Base-by-base conservation (phyloP, 192 early-diverging fungal species). In the Coemansia sp. region DNA sequence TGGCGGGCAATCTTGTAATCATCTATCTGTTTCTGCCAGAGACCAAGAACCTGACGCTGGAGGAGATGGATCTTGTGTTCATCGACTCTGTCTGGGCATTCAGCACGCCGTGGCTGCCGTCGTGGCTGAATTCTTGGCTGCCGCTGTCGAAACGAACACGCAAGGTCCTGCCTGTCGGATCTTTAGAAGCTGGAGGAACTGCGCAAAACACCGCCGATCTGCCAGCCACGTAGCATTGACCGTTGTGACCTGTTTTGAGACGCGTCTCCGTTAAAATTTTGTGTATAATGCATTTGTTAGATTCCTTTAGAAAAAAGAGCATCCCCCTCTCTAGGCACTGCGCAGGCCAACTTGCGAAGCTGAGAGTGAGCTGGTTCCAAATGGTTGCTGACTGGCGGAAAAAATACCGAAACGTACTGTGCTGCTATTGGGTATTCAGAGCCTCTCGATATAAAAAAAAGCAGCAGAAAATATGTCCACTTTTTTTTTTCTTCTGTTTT, bases 21-120 rank as follows among this genome's bases (percentile, higher is more conserved):
- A 83, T 89, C 59, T 89, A 82, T 71, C 63, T 90, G 61, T 81
- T 85, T 59, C 88, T 88, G 69, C 90, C 90, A 42, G 92, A 95
- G 74, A 95, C 93, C 41, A 93, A 89, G 75, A 88, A 89, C 29
- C 70, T 84, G 57, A 85, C 94, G 48, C 84, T 95, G 50, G 93
- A 95, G 72, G 87, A 93, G 46, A 91, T 95, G 83, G 93, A 95
- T 63, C 67, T 78, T 20, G 59, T 95, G 60, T 95, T 91, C 64
- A 69, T 68, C 17, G 59, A 48, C 63, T 59, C 67, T 13, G 54
- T 75, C 35, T 75, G 67, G 73, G 73, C 63, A 9, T 75, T 75
- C 59, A 61, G 45, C 15, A 19, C 14, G 9, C 66, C 17, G 23
- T 50, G 48, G 48, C 19, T 50, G 48, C 48, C 48, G 20, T 49